Conservation (phyloP, 1,139 yeast genomes). For the Nakaseomyces delphensis region DNA sequence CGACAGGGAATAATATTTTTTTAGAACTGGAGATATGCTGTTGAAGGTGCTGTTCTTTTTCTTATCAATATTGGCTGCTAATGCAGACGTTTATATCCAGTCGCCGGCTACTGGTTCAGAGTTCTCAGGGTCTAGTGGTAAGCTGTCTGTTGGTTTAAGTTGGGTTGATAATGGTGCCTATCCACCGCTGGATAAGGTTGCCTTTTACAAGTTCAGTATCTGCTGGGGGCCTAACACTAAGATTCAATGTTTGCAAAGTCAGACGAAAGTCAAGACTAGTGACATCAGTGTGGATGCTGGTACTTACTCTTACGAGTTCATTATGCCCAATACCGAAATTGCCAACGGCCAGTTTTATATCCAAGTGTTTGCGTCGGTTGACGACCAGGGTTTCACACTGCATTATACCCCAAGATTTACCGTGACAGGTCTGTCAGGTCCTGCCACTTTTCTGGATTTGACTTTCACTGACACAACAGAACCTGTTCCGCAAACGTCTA, state of each 20-base stretch:
- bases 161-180: slow-evolving; percentile 54
- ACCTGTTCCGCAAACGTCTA: slow-evolving; percentile 35
- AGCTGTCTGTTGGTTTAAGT: not conserved
- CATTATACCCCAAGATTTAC: slow-evolving; percentile 64
- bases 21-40: not conserved
- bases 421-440: slow-evolving; percentile 64
- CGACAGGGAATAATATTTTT: not conserved
- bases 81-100: slow-evolving; percentile 3
- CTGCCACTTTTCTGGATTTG: slow-evolving; percentile 22
- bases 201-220: slow-evolving; percentile 44
- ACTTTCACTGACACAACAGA: slow-evolving; percentile 18
- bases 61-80: not conserved
- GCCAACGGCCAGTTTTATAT: slow-evolving; percentile 61
- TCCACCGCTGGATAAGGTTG: slow-evolving; percentile 42
- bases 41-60: not conserved
- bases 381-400: slow-evolving; percentile 42
- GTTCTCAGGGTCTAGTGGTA: not conserved
- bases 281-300: slow-evolving; percentile 20
- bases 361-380: slow-evolving; percentile 47
- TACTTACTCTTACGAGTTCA: slow-evolving; percentile 35
- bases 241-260: slow-evolving; percentile 39
- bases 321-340: slow-evolving; percentile 38
- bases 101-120: not conserved
- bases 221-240: slow-evolving; percentile 57
- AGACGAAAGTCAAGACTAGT: slow-evolving; percentile 24